Evolutionary conservation across 768 basidiomycete species (phyloP), one percentile per base, ranked within the genome.

Genomic region (Lactifluus pinguis): DNA sequence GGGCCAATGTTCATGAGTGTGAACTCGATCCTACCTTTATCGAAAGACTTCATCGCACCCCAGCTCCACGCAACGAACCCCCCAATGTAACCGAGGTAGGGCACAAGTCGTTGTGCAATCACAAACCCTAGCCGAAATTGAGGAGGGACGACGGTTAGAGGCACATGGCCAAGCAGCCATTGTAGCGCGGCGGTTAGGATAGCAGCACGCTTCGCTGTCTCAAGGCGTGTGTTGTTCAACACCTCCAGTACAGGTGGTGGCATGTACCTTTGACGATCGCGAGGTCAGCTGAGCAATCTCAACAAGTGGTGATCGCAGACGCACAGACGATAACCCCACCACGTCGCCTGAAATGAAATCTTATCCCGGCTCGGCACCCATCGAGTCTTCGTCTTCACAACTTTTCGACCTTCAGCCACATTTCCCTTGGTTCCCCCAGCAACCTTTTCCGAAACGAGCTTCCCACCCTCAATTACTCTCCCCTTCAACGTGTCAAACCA

Each of bases 301-400:
- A 11, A 15, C n/a, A 36, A 19, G 30, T 21, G 21, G 11, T 17
- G 3, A 17, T 17, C 32, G 19, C 21, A 19, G 21, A 45, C 85
- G 51, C 78, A 89, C 73, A 91, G 72, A 44, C 88, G 76, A 67
- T 86, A 92, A 4, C 89, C 89, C 85, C 87, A 83, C 90, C 90
- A 92, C 58, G 82, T 80, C 2, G 84, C 83, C 66, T 90, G 78
- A 6, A 92, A 71, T 9, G 89, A 90, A 34, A 92, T 72, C 60
- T 89, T 81, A 9, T 84, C 86, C 11, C 79, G 77, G 3, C 87
- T 90, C 3, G 90, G 90, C 19, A 88, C 75, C 87, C 89, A 92
- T 0, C 49, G 54, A 6, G 64, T 58, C 65, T 42, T 56, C 32
- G 50, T 65, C 29, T 59, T 55, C 25, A 65, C 57, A 10, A 56